These are phyloP conservation scores for Candida vaughaniae DNA, from an alignment of 805 yeast genomes.

Conservation along the genomic window DNA sequence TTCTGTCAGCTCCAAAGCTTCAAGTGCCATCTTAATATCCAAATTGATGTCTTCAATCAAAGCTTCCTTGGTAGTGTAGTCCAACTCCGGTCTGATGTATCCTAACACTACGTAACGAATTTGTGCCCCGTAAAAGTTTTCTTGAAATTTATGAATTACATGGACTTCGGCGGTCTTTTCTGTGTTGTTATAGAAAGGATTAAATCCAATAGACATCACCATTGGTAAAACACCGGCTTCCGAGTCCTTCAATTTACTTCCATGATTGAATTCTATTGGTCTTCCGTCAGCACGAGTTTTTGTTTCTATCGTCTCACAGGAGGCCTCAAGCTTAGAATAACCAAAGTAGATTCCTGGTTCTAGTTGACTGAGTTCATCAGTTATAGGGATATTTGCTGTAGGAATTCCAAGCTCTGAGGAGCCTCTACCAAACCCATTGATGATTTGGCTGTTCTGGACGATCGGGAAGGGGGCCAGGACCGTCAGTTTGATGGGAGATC, in stretches of 20 bases:
- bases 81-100: conserved; percentile 84
- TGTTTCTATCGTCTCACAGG: conserved; percentile 14
- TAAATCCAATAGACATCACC: conserved; percentile 96
- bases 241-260: conserved; percentile 45
- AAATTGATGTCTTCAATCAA: conserved; percentile 77
- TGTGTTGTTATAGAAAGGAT: conserved; percentile 82
- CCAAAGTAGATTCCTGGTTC: conserved; percentile 92
- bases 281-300: conserved; percentile 23
- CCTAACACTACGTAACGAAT: conserved; percentile 76
- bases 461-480: conserved; percentile 53
- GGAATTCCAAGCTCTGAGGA: conserved; percentile 92
- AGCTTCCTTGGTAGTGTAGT: conserved; percentile 82
- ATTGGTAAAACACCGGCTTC: conserved; percentile 63
- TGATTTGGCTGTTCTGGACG: conserved; percentile 45
- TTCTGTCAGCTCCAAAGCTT: conserved; percentile 31
- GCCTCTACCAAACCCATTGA: conserved; percentile 94
- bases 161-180: conserved; percentile 86
- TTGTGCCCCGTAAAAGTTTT: conserved; percentile 78
- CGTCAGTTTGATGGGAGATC: conserved; percentile 23
- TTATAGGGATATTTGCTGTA: conserved; percentile 83
- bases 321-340: conserved; percentile 45
- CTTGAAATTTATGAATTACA: conserved; percentile 67
- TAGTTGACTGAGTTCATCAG: conserved; percentile 40
- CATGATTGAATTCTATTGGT: conserved; percentile 55
- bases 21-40: conserved; percentile 70